Percentiles rank a stretch among this genome's conserved stretches.
These are phyloP conservation scores for Sporothrix protearum DNA, from an alignment of 2,329 filamentous ascomycete species.

Conservation along the genomic window DNA sequence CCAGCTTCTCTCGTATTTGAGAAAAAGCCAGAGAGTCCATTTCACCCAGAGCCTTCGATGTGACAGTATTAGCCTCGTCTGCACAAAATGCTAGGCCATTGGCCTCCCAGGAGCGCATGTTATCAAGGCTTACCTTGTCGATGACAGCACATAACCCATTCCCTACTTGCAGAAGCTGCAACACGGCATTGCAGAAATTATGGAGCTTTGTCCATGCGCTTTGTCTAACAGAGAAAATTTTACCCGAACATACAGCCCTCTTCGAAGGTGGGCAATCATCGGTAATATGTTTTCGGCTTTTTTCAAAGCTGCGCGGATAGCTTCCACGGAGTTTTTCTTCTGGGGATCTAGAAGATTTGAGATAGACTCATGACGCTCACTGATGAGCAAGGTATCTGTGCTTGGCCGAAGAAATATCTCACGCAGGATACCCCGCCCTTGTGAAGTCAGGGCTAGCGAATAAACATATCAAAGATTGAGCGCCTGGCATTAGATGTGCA, in stretches of 20 bases:
- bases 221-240: slow-evolving; percentile 53
- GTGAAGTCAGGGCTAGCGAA: slow-evolving; percentile 68
- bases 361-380: slow-evolving; percentile 68
- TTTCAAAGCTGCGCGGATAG: slow-evolving; percentile 59
- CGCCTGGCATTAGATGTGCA: slow-evolving; percentile 66
- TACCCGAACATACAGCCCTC: slow-evolving; percentile 63
- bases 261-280: slow-evolving; percentile 66
- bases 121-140: slow-evolving; percentile 6
- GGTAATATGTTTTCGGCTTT: slow-evolving; percentile 73
- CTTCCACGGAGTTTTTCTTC: slow-evolving; percentile 56
- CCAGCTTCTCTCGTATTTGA: not conserved
- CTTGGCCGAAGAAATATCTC: slow-evolving; percentile 79
- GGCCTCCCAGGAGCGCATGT: not conserved
- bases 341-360: slow-evolving; percentile 62
- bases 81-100: too few species aligned
- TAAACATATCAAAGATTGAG: slow-evolving; percentile 81
- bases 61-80: not conserved
- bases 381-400: slow-evolving; percentile 63
- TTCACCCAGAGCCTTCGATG: not conserved
- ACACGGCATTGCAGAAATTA: slow-evolving; percentile 65
- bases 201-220: slow-evolving; percentile 71
- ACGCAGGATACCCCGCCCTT: slow-evolving; percentile 72
- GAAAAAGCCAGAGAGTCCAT: not conserved
- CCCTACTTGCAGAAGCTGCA: slow-evolving; percentile 56
- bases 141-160: slow-evolving; percentile 1